Conservation (phyloP, 1,284 basidiomycete species). For the Erythrobasidium hasegawianum region DNA sequence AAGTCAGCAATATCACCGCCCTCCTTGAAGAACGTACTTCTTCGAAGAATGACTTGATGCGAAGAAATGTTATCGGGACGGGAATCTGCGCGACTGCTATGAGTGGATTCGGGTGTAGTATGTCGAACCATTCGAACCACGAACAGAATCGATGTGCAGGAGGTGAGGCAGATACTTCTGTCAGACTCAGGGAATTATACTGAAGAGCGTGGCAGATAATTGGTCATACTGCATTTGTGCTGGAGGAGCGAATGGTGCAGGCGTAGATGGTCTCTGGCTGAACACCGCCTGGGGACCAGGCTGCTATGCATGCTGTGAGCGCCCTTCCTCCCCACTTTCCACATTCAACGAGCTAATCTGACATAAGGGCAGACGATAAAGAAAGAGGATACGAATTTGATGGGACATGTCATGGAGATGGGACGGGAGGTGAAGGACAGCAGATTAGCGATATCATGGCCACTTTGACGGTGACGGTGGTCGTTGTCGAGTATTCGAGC, state of each 20-base stretch:
- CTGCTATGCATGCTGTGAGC: slow-evolving; percentile 30
- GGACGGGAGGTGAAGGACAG: slow-evolving; percentile 21
- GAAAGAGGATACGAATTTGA: slow-evolving; percentile 17
- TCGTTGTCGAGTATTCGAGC: slow-evolving; percentile 9
- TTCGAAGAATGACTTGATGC: background rate
- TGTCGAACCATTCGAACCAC: slow-evolving; percentile 22
- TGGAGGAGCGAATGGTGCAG: slow-evolving; percentile 15
- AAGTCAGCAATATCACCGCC: slow-evolving; percentile 1
- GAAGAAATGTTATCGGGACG: slow-evolving; percentile 21
- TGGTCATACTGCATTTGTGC: slow-evolving; percentile 33
- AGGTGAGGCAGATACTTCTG: background rate
- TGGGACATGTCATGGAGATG: slow-evolving; percentile 30
- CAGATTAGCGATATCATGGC: slow-evolving; percentile 23
- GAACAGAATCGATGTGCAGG: slow-evolving; percentile 31
- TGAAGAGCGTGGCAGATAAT: too few species aligned
- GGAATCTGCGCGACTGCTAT: slow-evolving; percentile 25
- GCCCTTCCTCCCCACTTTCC: background rate
- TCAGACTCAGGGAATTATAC: background rate
- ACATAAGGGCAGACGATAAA: background rate
- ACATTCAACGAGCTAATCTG: background rate
- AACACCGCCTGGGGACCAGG: slow-evolving; percentile 34
- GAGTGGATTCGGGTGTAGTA: slow-evolving; percentile 22
- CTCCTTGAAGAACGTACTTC: slow-evolving; percentile 10
- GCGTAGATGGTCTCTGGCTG: slow-evolving; percentile 17
- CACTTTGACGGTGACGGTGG: slow-evolving; percentile 25